Percentiles rank a stretch among this genome's conserved stretches.
Evolutionary conservation across 73 alveolate genomes (phyloP).

Genomic region (Diophrys appendiculata): DNA sequence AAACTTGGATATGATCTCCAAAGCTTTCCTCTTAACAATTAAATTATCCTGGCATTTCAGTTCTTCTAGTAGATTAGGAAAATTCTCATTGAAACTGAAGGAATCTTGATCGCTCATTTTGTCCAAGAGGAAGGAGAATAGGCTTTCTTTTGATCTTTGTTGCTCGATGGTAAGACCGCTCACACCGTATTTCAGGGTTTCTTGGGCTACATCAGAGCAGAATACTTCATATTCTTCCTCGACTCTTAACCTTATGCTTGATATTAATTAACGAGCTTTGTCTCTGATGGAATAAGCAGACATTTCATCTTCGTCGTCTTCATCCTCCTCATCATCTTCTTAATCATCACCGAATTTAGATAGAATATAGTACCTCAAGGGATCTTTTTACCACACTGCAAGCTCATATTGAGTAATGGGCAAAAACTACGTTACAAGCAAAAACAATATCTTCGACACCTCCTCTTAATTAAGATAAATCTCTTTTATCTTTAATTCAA

Average conservation of each 20-base stretch:
- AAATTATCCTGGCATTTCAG: background rate
- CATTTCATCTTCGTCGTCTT: background rate
- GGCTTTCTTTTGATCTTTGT: background rate
- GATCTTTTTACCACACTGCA: background rate
- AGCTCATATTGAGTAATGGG: background rate
- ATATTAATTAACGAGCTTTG: background rate
- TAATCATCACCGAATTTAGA: background rate
- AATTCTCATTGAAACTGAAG: background rate
- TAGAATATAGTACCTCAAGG: background rate
- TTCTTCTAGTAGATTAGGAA: background rate
- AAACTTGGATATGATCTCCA: background rate
- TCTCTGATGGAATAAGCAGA: background rate
- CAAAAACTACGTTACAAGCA: background rate
- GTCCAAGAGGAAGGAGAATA: background rate
- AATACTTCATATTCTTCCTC: background rate
- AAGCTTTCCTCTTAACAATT: background rate
- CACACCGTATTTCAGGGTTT: background rate
- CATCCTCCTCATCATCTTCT: background rate
- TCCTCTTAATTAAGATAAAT: background rate
- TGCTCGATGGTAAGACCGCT: background rate
- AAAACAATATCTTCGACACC: background rate
- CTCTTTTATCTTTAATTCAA: background rate
- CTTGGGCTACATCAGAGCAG: background rate
- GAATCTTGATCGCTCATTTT: background rate
- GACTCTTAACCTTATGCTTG: background rate